Percentiles rank a stretch among this genome's conserved stretches.
These are phyloP conservation scores for Bryoerythrophyllum caledonicum DNA, from an alignment of 225 moss, liverwort and hornwort species.

Conservation along the genomic window DNA sequence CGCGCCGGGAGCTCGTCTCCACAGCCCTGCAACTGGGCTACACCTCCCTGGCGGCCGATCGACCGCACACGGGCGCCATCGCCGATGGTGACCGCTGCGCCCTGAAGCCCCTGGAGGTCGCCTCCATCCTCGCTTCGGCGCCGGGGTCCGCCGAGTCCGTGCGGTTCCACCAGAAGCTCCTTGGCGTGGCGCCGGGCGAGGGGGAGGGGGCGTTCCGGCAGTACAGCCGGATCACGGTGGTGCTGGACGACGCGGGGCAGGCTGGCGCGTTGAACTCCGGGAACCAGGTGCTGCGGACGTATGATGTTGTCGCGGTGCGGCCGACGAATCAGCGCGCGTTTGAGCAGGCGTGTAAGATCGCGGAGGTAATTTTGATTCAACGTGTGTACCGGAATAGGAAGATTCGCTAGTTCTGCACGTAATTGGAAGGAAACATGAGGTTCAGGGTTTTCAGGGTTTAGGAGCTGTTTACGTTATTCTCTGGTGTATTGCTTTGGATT, in stretches of 20 bases:
- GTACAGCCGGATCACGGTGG: constrained; percentile 80
- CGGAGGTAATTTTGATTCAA: constrained; percentile 53
- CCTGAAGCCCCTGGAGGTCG: constrained; percentile 63
- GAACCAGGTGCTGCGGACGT: constrained; percentile 69
- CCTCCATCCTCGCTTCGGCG: constrained; percentile 55
- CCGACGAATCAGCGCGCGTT: constrained; percentile 76
- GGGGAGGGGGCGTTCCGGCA: constrained; percentile 65
- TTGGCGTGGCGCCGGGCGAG: constrained; percentile 52
- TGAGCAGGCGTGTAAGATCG: constrained; percentile 72
- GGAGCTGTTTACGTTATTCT: neutral
- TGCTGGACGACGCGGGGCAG: constrained; percentile 65
- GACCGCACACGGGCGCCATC: constrained; percentile 60
- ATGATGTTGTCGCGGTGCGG: constrained; percentile 84
- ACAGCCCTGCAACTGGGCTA: constrained; percentile 89
- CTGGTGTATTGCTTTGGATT: neutral
- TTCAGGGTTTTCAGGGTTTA: too few relatives aligned
- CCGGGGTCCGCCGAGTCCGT: constrained; percentile 71
- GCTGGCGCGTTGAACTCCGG: constrained; percentile 57
- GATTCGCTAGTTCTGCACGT: too few relatives aligned
- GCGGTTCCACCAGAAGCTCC: constrained; percentile 66
- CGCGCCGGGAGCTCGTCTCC: constrained; percentile 73
- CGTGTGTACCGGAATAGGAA: too few relatives aligned
- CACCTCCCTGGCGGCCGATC: constrained; percentile 67
- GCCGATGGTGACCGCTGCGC: constrained; percentile 69
- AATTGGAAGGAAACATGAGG: too few relatives aligned